phyloP scores from a whole-genome alignment of 2,329 filamentous ascomycete genomes.

The Coniochaeta sp. region DNA sequence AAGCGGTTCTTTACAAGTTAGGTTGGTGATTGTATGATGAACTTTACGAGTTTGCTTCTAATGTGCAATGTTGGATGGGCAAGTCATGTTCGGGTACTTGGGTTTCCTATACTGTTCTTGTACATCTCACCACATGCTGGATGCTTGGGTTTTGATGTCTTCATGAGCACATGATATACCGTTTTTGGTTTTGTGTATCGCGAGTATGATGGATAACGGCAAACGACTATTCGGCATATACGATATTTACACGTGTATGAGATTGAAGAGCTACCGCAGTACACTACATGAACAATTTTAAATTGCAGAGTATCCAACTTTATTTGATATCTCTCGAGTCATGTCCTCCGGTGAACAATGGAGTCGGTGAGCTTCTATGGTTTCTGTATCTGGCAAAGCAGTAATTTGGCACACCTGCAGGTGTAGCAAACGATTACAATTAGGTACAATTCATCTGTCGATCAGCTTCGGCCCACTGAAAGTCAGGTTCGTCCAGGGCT shows the following conservation, averaged over 20 bases:
- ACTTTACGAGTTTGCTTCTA: not conserved
- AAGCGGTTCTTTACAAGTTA: constrained; percentile 15
- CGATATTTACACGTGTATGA: no score
- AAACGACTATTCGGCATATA: not conserved
- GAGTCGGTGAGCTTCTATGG: no score
- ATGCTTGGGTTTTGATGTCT: not conserved
- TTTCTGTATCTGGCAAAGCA: no score
- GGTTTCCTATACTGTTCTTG: not conserved
- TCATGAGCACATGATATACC: not conserved
- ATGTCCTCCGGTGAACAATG: no score
- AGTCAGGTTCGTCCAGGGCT: not conserved
- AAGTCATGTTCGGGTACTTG: no score
- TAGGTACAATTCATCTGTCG: no score
- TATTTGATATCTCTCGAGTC: not conserved
- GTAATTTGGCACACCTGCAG: no score
- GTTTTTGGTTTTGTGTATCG: not conserved
- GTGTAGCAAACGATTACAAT: no score
- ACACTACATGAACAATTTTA: not conserved
- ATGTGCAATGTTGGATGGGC: not conserved
- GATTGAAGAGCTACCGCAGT: not conserved
- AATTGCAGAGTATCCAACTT: not conserved
- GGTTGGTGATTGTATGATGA: not conserved
- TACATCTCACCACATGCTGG: not conserved
- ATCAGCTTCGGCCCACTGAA: no score
- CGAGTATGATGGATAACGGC: not conserved